Evolutionary conservation across 768 basidiomycete genomes (phyloP), one percentile per base, ranked within the genome.

Genomic region (Pleurotus tuoliensis): DNA sequence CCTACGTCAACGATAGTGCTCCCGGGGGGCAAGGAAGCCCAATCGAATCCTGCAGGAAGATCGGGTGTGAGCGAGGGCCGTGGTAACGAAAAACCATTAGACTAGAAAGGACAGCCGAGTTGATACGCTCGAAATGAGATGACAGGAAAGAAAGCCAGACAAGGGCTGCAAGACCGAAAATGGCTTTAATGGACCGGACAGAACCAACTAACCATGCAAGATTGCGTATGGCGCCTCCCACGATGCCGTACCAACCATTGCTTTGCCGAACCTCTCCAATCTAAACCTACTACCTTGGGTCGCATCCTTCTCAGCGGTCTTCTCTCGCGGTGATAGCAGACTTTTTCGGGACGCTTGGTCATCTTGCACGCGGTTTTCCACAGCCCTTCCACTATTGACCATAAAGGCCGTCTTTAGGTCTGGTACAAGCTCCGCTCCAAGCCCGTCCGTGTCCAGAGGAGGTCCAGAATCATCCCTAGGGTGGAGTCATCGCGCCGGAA

Each of bases 181-280:
- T 24, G 55, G 37, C 39, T 12, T 39, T 20, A 53, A 40, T 25
- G 30, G 44, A 38, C 34, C 18, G 55, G 27, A 45, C 3, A 25
- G 48, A 41, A 43, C 50, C 52, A 8, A 66, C 74, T 16, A 55
- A 82, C 85, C 82, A 58, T 74, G 76, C 40, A 85, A 67, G 25
- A 86, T 77, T 2, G 81, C 83, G 15, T 80, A 80, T 13, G 84
- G 84, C 2, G 73, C 78, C 70, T 87, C 88, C 88, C 89, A 91
- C 1, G 80, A 81, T 24, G 76, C 79, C 4, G 88, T 87, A 16
- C 86, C 87, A 5, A 77, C 77, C 89, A 92, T 92, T 3, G 88
- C 87, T 56, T 81, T 83, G 27, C 87, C 88, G 62, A 91, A 91
- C 37, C 88, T 74, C 59, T 82, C 79, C 56, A 90, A 72, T 49